Evolutionary conservation across 208 protist species (phyloP).

Genomic region (Leishmania gerbilli): DNA sequence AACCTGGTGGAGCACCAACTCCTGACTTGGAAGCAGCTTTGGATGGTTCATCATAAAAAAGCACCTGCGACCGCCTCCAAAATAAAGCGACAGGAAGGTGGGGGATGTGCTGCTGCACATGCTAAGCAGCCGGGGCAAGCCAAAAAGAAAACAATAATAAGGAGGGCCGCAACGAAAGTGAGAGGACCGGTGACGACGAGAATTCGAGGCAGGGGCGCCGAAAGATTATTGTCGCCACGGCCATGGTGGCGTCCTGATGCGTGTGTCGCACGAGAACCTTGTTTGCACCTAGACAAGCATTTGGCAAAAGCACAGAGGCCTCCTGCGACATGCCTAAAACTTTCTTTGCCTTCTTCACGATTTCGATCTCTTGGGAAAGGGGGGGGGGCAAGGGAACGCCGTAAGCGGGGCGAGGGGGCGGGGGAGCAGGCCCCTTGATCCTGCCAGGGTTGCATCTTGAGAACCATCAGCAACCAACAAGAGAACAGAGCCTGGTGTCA

Average conservation of each 20-base stretch:
- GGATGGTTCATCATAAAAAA: conserved; percentile 46
- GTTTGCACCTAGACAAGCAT: not conserved
- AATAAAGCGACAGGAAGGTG: not conserved
- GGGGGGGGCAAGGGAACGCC: not conserved
- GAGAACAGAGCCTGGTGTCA: not conserved
- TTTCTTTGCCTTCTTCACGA: not conserved
- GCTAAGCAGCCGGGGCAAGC: not conserved
- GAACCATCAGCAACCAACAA: not conserved
- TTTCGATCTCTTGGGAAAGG: not conserved
- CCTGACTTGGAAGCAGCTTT: conserved; percentile 59
- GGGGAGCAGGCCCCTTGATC: not conserved
- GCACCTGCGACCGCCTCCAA: not conserved
- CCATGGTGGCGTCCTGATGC: not conserved
- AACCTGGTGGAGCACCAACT: conserved; percentile 64
- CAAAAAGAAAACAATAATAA: not conserved
- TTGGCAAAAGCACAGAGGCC: not conserved
- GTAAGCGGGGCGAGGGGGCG: not conserved
- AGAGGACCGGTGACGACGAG: not conserved
- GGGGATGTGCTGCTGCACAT: not conserved
- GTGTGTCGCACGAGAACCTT: not conserved
- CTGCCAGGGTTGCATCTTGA: not conserved
- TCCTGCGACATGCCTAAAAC: not conserved
- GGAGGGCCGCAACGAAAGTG: not conserved
- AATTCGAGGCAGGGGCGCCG: not conserved
- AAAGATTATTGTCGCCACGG: not conserved